Base-by-base conservation (phyloP, 148 eudicot genomes). In the Cornus florida region DNA sequence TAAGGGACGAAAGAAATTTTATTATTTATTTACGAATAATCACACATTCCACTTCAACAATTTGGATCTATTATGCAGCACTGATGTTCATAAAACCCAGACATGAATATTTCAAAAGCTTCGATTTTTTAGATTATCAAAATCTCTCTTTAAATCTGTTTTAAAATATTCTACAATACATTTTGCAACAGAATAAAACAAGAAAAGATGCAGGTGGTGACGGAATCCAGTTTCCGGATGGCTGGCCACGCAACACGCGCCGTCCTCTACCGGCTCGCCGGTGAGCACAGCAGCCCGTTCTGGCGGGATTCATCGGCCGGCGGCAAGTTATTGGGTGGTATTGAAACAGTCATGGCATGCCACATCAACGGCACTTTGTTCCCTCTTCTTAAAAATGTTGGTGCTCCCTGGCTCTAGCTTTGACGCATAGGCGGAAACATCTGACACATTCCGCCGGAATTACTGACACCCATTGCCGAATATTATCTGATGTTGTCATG, bases 351-450 rank as follows among this genome's bases (percentile, higher is more conserved):
- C 10, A 89, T 91, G 87, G 87, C 92, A 22, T 86, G 84, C 72
- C 94, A 91, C 75, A 87, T 91, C 72, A 87, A 83, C 35, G 94
- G 92, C 17, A 84, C 90, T 4, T 87, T 91, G 32, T 84, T 91
- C 64, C 94, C 94, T 82, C 91, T 89, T 22, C 91, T 91, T 33
- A 91, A 91, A 70, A 81, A 89, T 22, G 92, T 92, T n/a, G 94
- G 92, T 41, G 94, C 90, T 68, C 88, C 87, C 24, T 89, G 92
- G 92, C 92, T 91, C 46, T 91, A 77, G 84, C 28, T 28, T 28
- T 28, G 28, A 28, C 28, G 28, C 28, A 28, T 28, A 28, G 28
- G 31, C 68, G 31, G 24, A 31, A 65, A 57, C 17, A 14, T 57
- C 64, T 13, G 64, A 57, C 64, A 57, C 64, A 13, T 13, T 10